Conservation (phyloP, 2,329 filamentous ascomycete genomes). For the Saccharata proteae region DNA sequence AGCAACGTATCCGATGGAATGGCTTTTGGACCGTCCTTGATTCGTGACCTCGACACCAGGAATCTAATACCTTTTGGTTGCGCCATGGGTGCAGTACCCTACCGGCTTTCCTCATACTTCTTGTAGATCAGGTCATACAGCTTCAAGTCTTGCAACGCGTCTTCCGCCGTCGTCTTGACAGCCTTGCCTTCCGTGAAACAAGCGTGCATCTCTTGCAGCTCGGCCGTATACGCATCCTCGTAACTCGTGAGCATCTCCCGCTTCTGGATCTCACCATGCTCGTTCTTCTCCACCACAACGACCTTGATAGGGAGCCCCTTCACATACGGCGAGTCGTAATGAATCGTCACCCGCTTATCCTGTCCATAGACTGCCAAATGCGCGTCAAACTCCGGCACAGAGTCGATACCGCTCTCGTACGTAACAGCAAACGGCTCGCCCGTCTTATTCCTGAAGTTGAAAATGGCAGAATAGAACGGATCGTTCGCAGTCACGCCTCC, state of each 20-base stretch:
- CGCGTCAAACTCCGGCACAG: conserved; percentile 42
- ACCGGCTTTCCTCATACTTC: conserved; percentile 9
- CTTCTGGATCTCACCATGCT: conserved; percentile 17
- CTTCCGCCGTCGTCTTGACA: conserved; percentile 23
- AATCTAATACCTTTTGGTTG: too few species aligned
- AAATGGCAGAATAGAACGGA: conserved; percentile 7
- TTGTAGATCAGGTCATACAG: conserved; percentile 10
- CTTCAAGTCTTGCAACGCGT: conserved; percentile 26
- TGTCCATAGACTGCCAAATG: conserved; percentile 41
- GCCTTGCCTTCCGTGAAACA: conserved; percentile 19
- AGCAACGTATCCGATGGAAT: too few species aligned
- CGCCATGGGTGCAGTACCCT: too few species aligned
- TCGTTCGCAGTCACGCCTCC: conserved; percentile 6
- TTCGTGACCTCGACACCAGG: too few species aligned
- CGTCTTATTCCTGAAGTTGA: conserved; percentile 5
- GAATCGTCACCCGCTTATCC: conserved; percentile 41
- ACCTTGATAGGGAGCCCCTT: conserved; percentile 42
- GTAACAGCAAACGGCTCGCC: conserved; percentile 39
- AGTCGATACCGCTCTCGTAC: conserved; percentile 46
- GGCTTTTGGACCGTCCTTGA: too few species aligned
- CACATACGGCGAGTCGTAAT: conserved; percentile 48
- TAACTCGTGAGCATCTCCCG: conserved; percentile 21
- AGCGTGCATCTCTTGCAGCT: conserved; percentile 24
- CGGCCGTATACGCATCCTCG: conserved; percentile 25
- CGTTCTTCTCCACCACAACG: conserved; percentile 32